Percentiles rank a stretch among this genome's conserved stretches.
Evolutionary conservation across 2,329 filamentous ascomycete species (phyloP).

Genomic region (Penicillium sp.): DNA sequence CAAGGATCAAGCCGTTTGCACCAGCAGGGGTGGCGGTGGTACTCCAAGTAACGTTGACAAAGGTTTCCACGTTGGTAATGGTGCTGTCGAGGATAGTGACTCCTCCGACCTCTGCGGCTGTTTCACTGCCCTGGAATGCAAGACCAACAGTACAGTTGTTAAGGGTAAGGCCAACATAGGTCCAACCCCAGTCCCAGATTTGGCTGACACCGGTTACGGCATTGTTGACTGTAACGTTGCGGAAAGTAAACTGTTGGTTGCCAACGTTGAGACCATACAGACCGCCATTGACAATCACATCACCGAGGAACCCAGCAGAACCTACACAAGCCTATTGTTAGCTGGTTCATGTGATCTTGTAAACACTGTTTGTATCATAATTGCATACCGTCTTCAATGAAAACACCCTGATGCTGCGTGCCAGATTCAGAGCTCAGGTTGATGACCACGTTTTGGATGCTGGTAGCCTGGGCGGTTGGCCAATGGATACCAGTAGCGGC

Average conservation of each 20-base stretch:
- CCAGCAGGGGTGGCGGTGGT: conserved; percentile 38
- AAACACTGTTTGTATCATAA: not conserved
- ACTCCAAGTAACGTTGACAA: conserved; percentile 46
- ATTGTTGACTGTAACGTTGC: conserved; percentile 52
- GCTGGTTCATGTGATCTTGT: not conserved
- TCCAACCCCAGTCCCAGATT: conserved; percentile 60
- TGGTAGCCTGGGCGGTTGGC: conserved; percentile 55
- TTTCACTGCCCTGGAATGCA: conserved; percentile 42
- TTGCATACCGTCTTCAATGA: conserved; percentile 53
- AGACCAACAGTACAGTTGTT: conserved; percentile 53
- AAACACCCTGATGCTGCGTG: conserved; percentile 55
- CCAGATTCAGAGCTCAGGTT: conserved; percentile 47
- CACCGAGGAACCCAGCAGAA: conserved; percentile 58
- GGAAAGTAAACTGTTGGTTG: conserved; percentile 62
- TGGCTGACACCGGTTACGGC: conserved; percentile 53
- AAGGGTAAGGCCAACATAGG: conserved; percentile 49
- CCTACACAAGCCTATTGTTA: conserved; percentile 20
- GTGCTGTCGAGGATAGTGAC: conserved; percentile 55
- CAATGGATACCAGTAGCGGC: conserved; percentile 47
- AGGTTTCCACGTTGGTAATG: conserved; percentile 48
- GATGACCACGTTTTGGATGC: conserved; percentile 60
- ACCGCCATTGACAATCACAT: conserved; percentile 59
- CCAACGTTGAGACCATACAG: conserved; percentile 57
- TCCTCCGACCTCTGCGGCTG: conserved; percentile 50
- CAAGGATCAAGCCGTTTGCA: conserved; percentile 50